Percentiles rank a stretch among this genome's conserved stretches.
Evolutionary conservation across 306 rosid species (phyloP).

Genomic region (Trifolium repens): DNA sequence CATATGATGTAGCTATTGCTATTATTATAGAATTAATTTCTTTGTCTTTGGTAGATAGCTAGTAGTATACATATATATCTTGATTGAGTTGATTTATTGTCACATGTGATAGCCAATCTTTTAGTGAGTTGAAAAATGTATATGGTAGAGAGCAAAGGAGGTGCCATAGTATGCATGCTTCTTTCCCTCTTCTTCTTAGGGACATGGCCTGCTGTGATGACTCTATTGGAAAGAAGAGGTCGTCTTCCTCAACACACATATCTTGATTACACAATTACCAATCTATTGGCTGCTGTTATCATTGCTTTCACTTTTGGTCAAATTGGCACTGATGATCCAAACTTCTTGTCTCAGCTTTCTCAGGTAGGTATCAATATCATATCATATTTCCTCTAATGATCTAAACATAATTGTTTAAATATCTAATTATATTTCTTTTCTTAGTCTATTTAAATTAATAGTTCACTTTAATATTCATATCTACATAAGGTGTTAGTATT

Average conservation of each 20-base stretch:
- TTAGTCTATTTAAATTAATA: too few relatives aligned
- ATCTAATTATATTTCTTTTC: too few relatives aligned
- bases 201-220: constrained; percentile 89
- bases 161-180: constrained; percentile 84
- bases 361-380: constrained; percentile 53
- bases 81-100: neutral
- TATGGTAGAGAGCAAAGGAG: constrained; percentile 86
- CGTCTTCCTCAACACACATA: constrained; percentile 94
- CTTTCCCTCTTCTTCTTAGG: constrained; percentile 77
- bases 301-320: constrained; percentile 82
- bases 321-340: constrained; percentile 60
- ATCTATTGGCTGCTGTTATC: constrained; percentile 74
- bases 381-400: neutral
- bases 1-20: too few relatives aligned
- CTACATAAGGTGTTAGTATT: too few relatives aligned
- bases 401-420: too few relatives aligned
- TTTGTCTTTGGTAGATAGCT: too few relatives aligned
- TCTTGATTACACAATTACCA: constrained; percentile 85
- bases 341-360: constrained; percentile 70
- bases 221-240: constrained; percentile 81
- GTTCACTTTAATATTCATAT: too few relatives aligned
- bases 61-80: too few relatives aligned
- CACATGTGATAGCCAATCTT: neutral
- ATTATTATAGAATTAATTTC: too few relatives aligned
- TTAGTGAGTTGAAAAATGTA: constrained; percentile 53